phyloP scores from a whole-genome alignment of 345 rosid genomes.

The Eucalyptus polyanthemos region DNA sequence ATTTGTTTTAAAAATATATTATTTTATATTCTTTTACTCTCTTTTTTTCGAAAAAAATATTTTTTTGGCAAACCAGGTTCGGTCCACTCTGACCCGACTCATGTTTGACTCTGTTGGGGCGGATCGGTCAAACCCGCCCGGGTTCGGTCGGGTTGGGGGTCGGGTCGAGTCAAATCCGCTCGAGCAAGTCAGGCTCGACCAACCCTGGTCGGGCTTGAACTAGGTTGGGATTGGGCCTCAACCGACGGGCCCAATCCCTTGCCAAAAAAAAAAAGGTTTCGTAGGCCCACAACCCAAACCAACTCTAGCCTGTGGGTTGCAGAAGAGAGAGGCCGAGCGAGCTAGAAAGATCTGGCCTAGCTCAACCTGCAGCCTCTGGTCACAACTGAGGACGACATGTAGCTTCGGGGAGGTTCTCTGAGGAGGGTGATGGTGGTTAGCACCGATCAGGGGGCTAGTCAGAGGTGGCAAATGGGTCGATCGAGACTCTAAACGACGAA shows the following conservation, averaged over 20 bases:
- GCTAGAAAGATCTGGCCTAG: rapidly evolving
- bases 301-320: rapidly evolving
- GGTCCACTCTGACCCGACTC: rapidly evolving
- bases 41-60: too few species aligned
- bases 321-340: rapidly evolving
- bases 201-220: too few species aligned
- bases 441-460: rapidly evolving
- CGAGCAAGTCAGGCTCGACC: rapidly evolving
- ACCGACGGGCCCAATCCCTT: rapidly evolving
- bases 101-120: rapidly evolving
- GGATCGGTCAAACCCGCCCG: rapidly evolving
- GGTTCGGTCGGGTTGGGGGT: rapidly evolving
- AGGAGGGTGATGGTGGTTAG: rapidly evolving
- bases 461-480: too few species aligned
- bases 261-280: too few species aligned
- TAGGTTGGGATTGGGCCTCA: too few species aligned
- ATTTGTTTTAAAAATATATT: too few species aligned
- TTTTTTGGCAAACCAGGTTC: rapidly evolving
- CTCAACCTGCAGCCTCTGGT: too few species aligned
- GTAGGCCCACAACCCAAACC: rapidly evolving
- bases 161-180: rapidly evolving
- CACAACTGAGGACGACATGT: rapidly evolving
- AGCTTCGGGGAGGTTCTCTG: rapidly evolving
- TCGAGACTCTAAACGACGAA: rapidly evolving
- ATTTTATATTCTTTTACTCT: too few species aligned